Percentiles rank a stretch among this genome's conserved stretches.
Conservation (phyloP, 148 eudicot genomes). For the Bassia scoparia region DNA sequence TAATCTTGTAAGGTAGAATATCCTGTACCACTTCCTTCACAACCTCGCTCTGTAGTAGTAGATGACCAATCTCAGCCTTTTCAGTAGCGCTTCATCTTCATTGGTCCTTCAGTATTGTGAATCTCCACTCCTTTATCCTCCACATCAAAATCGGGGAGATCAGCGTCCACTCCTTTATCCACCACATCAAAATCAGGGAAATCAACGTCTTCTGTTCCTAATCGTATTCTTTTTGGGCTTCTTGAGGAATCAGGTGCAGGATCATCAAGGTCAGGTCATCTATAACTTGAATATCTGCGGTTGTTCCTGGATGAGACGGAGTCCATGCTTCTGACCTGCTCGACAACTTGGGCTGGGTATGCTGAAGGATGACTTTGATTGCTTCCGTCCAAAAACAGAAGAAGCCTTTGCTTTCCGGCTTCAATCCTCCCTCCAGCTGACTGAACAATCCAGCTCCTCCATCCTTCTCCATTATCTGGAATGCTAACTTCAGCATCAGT, state of each 20-base stretch:
- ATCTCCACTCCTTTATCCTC: constrained; percentile 88
- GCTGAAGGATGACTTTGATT: constrained; percentile 81
- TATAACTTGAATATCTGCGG: constrained; percentile 53
- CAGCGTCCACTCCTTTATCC: no score
- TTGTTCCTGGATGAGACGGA: constrained; percentile 54
- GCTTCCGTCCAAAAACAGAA: constrained; percentile 58
- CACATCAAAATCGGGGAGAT: constrained; percentile 69
- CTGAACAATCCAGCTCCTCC: constrained; percentile 67
- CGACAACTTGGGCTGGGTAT: constrained; percentile 81
- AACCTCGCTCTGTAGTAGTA: constrained; percentile 56
- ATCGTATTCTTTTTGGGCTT: constrained; percentile 41
- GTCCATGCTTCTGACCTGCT: constrained; percentile 58
- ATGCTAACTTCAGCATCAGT: constrained; percentile 68
- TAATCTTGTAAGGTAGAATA: constrained; percentile 46
- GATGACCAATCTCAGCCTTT: constrained; percentile 52
- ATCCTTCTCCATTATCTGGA: constrained; percentile 96
- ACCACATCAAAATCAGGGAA: constrained; percentile 76
- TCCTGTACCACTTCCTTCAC: constrained; percentile 87
- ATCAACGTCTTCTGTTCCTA: constrained; percentile 55
- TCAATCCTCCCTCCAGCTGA: constrained; percentile 37
- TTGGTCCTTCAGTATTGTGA: constrained; percentile 32
- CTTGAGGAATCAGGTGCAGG: constrained; percentile 43
- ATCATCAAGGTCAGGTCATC: constrained; percentile 87
- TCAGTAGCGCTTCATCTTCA: constrained; percentile 33
- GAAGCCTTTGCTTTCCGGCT: constrained; percentile 33